Base-by-base conservation (phyloP, 139 green algal species). In the Chlorella sorokiniana region DNA sequence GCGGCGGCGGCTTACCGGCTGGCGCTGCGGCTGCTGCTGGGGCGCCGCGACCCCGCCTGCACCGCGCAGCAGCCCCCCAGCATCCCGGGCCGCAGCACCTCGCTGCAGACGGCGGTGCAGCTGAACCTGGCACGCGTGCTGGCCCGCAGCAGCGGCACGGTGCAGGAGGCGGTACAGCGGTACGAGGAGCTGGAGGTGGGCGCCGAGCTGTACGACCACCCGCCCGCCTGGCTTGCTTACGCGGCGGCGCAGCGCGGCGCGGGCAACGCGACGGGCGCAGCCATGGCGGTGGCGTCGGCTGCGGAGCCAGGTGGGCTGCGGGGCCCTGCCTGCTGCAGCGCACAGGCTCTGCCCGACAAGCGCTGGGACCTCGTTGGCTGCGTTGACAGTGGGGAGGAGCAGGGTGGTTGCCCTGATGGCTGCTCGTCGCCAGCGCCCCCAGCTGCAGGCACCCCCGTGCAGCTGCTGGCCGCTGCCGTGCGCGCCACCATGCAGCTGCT, bases 101-200 rank as follows among this genome's bases (percentile, higher is more conserved):
- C 63, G n/a, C 59, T 81, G 59, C 59, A 72, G 75, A 71, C 75
- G 1, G 75, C 71, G 37, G 29, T 85, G 52, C 42, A 44, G 45
- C 78, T 86, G 27, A 86, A 89, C 75, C 71, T 90, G 68, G 85
- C 85, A 14, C 76, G 88, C 0, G 88, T 70, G 37, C 79, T 90
- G 51, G 69, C 67, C 0, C 64, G 23, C 1, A 31, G 59, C 20
- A 79, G 81, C 5, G 29, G 40, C 27, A n/a, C 7, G 27, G 41
- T 10, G 16, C 64, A 59, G 29, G 61, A 84, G 38, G 83, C 84
- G 42, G 35, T 63, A 9, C 37, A 76, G 42, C 54, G 71, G 56
- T 84, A 78, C 16, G 79, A 70, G 23, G 81, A 83, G 35, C 54
- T 86, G 56, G 84, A 82, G 9, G 44, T 48, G 5, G 42, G 42